Evolutionary conservation across 1,139 yeast genomes (phyloP), one percentile per base, ranked within the genome.

Genomic region (Candida glucosophila): DNA sequence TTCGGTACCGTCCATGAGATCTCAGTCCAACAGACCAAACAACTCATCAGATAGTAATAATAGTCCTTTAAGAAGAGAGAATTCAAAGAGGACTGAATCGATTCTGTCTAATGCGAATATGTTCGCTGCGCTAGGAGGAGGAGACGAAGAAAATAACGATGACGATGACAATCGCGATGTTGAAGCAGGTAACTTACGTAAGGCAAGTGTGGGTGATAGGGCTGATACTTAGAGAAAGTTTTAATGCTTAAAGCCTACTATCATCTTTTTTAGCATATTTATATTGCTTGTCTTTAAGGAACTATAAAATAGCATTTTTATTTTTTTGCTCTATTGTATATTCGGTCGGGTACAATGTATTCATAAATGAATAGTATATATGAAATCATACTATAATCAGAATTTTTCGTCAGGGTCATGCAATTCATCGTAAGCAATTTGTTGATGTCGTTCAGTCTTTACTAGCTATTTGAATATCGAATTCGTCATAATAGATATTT

Each of bases 81-180:
- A 46, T 19, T 52, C 58, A 4, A 47, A 55, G 29, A 58, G 67
- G 34, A 74, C 83, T 5, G 67, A 66, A 47, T 48, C 67, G 25
- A 39, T 58, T 28, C 64, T 63, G 39, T 48, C 58, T 12, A 39
- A 43, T 23, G 47, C 51, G 22, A 73, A 74, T 46, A 68, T 68
- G 44, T 75, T 73, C 51, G 75, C 77, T 29, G 73, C 77, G 22
- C 63, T 75, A 44, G 67, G 64, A 24, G 64, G 51, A 35, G 63
- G 55, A 24, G 57, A 50, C 24, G 56, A 51, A 25, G 57, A 51
- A 17, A 44, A 44, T 22, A 40, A 47, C 22, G 37, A 42, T 24
- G 52, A 47, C 21, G 47, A 37, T 15, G 43, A 42, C 24, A 41
- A 23, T n/a, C 18, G 18, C 13, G 20, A 19, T 11, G 18, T 24